Evolutionary conservation across 805 yeast genomes (phyloP).

Genomic region (Ogataea paradorogensis): DNA sequence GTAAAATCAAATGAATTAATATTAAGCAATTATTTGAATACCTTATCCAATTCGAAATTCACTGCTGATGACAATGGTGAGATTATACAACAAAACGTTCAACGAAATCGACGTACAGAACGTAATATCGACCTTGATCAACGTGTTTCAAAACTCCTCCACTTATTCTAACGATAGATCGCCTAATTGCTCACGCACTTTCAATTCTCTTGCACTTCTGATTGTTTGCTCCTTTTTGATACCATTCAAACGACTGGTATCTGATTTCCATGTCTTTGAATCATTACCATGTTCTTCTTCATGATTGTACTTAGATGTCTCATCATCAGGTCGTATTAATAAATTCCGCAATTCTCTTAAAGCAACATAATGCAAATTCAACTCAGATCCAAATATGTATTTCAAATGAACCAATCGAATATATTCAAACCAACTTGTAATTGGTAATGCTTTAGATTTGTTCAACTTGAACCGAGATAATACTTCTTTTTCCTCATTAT

Average conservation of each 20-base stretch:
- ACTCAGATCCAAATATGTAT: slow-evolving; percentile 51
- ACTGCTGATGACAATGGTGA: background rate
- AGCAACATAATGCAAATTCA: slow-evolving; percentile 45
- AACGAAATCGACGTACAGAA: slow-evolving; percentile 12
- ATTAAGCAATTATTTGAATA: slow-evolving; percentile 7
- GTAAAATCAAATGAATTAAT: slow-evolving; percentile 8
- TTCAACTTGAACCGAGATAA: slow-evolving; percentile 39
- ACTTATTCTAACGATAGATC: slow-evolving; percentile 17
- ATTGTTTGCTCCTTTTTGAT: slow-evolving; percentile 27
- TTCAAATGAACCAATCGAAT: slow-evolving; percentile 46
- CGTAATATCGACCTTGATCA: slow-evolving; percentile 6
- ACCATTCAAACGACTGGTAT: slow-evolving; percentile 16
- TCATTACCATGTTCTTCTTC: slow-evolving; percentile 12
- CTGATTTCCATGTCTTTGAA: slow-evolving; percentile 17
- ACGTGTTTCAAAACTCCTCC: slow-evolving; percentile 1
- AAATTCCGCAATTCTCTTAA: slow-evolving; percentile 25
- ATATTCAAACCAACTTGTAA: slow-evolving; percentile 50
- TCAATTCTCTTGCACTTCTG: slow-evolving; percentile 26
- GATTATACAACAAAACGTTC: background rate
- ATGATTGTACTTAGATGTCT: slow-evolving; percentile 9
- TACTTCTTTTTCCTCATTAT: slow-evolving; percentile 21
- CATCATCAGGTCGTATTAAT: slow-evolving; percentile 20
- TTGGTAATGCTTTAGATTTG: slow-evolving; percentile 43
- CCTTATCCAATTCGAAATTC: slow-evolving; percentile 14
- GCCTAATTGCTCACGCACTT: slow-evolving; percentile 22